These are phyloP conservation scores for Salix exigua DNA, from an alignment of 345 rosid species.

Conservation along the genomic window DNA sequence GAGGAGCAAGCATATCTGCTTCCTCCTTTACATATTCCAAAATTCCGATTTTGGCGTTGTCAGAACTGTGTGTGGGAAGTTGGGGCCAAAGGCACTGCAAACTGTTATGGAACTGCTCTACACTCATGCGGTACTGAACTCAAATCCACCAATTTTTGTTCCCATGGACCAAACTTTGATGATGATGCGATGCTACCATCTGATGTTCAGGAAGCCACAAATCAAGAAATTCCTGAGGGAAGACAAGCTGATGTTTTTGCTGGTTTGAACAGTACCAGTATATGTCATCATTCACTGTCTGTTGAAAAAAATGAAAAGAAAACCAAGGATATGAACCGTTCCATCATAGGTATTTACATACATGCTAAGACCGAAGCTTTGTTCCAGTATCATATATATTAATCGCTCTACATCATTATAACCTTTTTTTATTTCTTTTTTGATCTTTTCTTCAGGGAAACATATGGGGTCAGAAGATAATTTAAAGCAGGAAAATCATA, in stretches of 20 bases:
- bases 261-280: constrained; percentile 19
- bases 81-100: constrained; percentile 20
- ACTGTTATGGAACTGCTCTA: not conserved
- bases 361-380: constrained; percentile 10
- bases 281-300: constrained; percentile 14
- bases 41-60: constrained; percentile 56
- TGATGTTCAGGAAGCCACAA: constrained; percentile 31
- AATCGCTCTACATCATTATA: not conserved
- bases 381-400: not conserved
- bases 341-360: constrained; percentile 33
- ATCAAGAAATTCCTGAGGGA: constrained; percentile 16
- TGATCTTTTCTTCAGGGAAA: constrained; percentile 29
- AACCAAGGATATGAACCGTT: constrained; percentile 11
- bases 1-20: constrained; percentile 34
- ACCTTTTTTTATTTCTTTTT: not conserved
- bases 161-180: constrained; percentile 18
- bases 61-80: constrained; percentile 38
- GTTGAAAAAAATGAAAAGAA: constrained; percentile 30
- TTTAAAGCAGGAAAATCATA: constrained; percentile 27
- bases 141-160: constrained; percentile 5
- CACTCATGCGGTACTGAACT: not conserved
- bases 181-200: constrained; percentile 18
- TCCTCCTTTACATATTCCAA: constrained; percentile 51
- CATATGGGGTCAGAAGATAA: constrained; percentile 30
- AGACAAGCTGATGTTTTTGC: constrained; percentile 24